Base-by-base conservation (phyloP, 768 basidiomycete genomes). In the Termitomyces sp. region DNA sequence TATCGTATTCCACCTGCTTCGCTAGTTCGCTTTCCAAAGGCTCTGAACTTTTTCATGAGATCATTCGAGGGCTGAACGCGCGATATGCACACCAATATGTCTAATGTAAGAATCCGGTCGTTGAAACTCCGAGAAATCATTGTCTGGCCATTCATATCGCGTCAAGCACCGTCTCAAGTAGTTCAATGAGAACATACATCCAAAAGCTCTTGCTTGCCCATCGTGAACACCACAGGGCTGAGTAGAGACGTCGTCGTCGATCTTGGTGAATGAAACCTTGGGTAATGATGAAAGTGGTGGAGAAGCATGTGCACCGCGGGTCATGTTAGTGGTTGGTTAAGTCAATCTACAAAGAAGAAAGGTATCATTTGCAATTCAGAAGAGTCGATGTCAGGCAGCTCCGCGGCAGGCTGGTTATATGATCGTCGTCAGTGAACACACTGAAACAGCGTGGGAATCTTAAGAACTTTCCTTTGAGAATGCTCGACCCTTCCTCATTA, bases 1-100 rank as follows among this genome's bases (percentile, higher is more conserved):
- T 98, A 67, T 98, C 97, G 76, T 99, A 99, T 70, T 98, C 97
- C 23, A 99, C 96, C 63, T 96, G 94, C 40, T 84, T 82, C 7
- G 89, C 88, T 17, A 98, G 82, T 62, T 99, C 97, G 47, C 83
- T 85, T 68, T 99, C 96, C 62, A 97, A 75, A 0, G 96, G 96
- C 65, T 97, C 94, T 92, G 66, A 53, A n/a, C 31, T 15, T 41
- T 19, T 55, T 40, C 44, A n/a, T 54, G 55, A 56, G 56, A 21
- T 43, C 28, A 14, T 15, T 43, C 11, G 57, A 66, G 51, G 54
- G 43, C 35, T 37, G 30, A 12, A 54, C 26, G 31, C 38, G 30
- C 23, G 38, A 26, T 35, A 40, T 28, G 66, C 82, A 42, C 64
- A 92, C 93, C 94, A 60, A 96, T 91, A 68, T 96, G 85, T 43